Percentiles rank a stretch among this genome's conserved stretches.
Conservation (phyloP, 495 filamentous ascomycete species). For the Achaetomiella virescens region DNA sequence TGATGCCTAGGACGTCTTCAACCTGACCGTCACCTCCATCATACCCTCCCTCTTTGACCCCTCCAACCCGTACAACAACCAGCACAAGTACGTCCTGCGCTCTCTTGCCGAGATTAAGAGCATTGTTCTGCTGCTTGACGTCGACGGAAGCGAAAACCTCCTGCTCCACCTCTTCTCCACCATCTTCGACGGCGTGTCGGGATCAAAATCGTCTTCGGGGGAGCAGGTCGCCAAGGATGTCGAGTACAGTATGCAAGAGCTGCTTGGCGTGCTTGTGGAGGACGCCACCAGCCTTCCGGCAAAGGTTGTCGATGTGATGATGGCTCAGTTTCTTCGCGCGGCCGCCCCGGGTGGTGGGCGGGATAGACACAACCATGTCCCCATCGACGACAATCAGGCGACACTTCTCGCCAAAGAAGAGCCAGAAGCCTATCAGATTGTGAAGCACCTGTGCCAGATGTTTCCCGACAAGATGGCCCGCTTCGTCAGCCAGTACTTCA, state of each 20-base stretch:
- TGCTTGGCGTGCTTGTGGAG: constrained; percentile 80
- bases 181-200: constrained; percentile 90
- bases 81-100: constrained; percentile 82
- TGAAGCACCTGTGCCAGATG: constrained; percentile 85
- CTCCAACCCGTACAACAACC: constrained; percentile 81
- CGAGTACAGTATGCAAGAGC: constrained; percentile 81
- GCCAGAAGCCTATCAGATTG: constrained; percentile 91
- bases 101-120: constrained; percentile 92
- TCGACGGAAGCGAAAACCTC: constrained; percentile 69
- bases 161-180: constrained; percentile 72
- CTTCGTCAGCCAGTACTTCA: constrained; percentile 92
- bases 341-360: constrained; percentile 55
- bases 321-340: constrained; percentile 89
- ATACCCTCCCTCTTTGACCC: constrained; percentile 83
- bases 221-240: constrained; percentile 84
- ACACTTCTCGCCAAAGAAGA: constrained; percentile 78
- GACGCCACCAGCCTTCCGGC: constrained; percentile 73
- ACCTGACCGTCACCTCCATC: constrained; percentile 73
- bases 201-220: constrained; percentile 63
- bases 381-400: constrained; percentile 51
- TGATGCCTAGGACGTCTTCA: constrained; percentile 75
- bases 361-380: constrained; percentile 45
- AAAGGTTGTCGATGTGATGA: constrained; percentile 85
- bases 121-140: constrained; percentile 86
- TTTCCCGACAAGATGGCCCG: constrained; percentile 90